Conservation (phyloP, 179 eudicot species). For the Camellia oleifera region DNA sequence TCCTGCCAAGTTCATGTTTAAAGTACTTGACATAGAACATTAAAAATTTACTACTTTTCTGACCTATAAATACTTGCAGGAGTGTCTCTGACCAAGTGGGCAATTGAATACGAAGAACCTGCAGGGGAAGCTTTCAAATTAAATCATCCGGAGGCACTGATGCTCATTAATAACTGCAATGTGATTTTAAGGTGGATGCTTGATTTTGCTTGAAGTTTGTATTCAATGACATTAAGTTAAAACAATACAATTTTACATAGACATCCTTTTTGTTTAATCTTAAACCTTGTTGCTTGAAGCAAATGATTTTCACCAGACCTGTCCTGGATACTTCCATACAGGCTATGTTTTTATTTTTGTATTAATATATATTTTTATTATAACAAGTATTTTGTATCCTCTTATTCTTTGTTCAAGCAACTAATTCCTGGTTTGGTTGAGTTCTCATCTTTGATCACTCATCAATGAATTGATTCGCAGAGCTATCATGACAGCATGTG, state of each 20-base stretch:
- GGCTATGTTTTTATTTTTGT: not conserved
- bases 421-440: not conserved
- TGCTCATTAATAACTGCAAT: constrained; percentile 84
- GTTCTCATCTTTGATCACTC: constrained; percentile 4
- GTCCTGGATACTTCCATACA: not conserved
- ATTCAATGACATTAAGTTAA: not conserved
- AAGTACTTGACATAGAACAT: not conserved
- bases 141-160: constrained; percentile 75
- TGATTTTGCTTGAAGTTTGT: not conserved
- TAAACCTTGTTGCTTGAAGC: not conserved
- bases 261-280: not conserved
- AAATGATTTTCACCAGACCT: not conserved
- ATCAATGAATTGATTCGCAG: constrained; percentile 30
- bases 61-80: constrained; percentile 43
- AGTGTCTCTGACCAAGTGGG: constrained; percentile 85
- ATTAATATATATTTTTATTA: not conserved
- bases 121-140: constrained; percentile 91
- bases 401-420: not conserved
- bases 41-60: not conserved
- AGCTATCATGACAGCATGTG: constrained; percentile 78
- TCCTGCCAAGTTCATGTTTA: not conserved
- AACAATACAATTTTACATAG: not conserved
- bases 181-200: constrained; percentile 71
- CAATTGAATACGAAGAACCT: constrained; percentile 94
- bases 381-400: not conserved